phyloP scores from a whole-genome alignment of 176 grass and related monocot species.

The Triticum urartu region DNA sequence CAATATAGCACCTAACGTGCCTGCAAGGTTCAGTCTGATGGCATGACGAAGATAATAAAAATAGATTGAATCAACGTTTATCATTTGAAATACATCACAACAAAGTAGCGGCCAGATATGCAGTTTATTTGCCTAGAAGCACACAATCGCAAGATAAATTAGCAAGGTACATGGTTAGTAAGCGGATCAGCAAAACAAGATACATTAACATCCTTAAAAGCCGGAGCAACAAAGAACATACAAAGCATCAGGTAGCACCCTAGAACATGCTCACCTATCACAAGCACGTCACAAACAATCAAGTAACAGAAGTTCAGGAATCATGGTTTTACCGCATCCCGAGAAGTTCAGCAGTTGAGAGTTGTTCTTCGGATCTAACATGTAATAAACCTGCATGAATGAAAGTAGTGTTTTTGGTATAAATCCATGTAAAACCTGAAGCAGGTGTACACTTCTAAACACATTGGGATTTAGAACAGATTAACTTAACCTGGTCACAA shows the following conservation, averaged over 20 bases:
- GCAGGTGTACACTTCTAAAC: background rate
- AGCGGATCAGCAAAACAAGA: background rate
- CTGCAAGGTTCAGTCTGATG: background rate
- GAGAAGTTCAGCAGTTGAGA: slow-evolving; percentile 77
- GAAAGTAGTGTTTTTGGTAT: background rate
- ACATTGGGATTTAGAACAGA: background rate
- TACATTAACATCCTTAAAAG: background rate
- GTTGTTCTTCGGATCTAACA: slow-evolving; percentile 71
- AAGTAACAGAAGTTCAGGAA: background rate
- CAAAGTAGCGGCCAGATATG: background rate
- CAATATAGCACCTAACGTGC: slow-evolving; percentile 7
- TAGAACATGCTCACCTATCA: background rate
- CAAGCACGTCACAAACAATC: slow-evolving; percentile 17
- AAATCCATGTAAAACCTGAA: slow-evolving; percentile 5
- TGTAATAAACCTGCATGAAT: slow-evolving; percentile 94
- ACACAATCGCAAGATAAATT: slow-evolving; percentile 7
- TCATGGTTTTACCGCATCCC: slow-evolving; percentile 78
- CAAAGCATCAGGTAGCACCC: background rate
- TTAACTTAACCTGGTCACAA: background rate
- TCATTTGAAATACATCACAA: slow-evolving; percentile 15
- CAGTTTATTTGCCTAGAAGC: background rate
- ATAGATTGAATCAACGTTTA: slow-evolving; percentile 1
- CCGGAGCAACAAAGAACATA: background rate
- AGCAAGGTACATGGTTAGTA: background rate
- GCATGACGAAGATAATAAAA: background rate